Percentiles rank a stretch among this genome's conserved stretches.
Evolutionary conservation across 2,329 filamentous ascomycete genomes (phyloP).

Genomic region (Penicillium sp.): DNA sequence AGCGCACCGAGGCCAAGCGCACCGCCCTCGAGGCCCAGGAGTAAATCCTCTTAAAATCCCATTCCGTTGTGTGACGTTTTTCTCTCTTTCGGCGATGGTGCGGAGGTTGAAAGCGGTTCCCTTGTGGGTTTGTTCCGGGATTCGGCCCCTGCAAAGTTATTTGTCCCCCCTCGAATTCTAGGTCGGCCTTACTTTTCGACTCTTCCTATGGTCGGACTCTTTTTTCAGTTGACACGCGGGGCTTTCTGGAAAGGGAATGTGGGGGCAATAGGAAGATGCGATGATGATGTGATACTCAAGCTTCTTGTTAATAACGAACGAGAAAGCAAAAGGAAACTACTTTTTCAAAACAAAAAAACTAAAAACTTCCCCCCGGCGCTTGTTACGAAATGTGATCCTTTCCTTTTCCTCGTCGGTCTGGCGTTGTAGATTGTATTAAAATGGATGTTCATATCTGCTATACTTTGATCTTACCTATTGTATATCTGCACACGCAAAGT

Average conservation of each 20-base stretch:
- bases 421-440: not conserved
- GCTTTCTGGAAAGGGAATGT: constrained; percentile 19
- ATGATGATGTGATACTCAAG: constrained; percentile 32
- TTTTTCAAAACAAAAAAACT: constrained; percentile 23
- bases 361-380: constrained; percentile 16
- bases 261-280: constrained; percentile 26
- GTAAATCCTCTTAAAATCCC: constrained; percentile 34
- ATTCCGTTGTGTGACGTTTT: constrained; percentile 33
- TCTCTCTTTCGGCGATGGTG: constrained; percentile 35
- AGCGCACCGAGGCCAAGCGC: constrained; percentile 89
- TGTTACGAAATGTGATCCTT: constrained; percentile 18
- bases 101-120: constrained; percentile 37
- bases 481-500: no score
- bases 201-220: constrained; percentile 25
- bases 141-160: constrained; percentile 25
- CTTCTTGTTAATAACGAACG: constrained; percentile 30
- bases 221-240: constrained; percentile 17
- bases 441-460: no score
- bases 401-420: not conserved
- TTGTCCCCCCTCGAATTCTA: constrained; percentile 20
- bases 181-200: constrained; percentile 29
- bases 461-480: no score
- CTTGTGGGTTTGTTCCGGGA: constrained; percentile 29
- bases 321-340: constrained; percentile 30
- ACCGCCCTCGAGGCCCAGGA: constrained; percentile 71